Percentiles rank a stretch among this genome's conserved stretches.
Conservation (phyloP, 148 eudicot genomes). For the Agrostemma githago region DNA sequence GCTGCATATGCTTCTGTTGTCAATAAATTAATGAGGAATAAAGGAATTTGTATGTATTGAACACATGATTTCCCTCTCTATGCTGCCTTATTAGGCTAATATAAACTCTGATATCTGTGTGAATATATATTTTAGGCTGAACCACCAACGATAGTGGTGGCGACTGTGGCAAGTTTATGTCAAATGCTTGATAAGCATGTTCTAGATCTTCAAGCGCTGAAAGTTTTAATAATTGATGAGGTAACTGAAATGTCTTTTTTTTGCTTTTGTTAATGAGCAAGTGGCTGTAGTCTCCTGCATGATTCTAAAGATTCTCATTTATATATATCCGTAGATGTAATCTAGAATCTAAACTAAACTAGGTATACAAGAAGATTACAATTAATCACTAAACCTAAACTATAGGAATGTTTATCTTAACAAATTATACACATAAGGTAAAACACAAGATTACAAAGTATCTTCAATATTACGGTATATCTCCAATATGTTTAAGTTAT, state of each 20-base stretch:
- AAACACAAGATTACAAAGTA: too few relatives aligned
- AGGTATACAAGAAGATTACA: too few relatives aligned
- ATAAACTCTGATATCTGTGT: neutral
- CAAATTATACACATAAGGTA: too few relatives aligned
- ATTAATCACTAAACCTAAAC: too few relatives aligned
- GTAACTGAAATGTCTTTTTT: conserved; percentile 28
- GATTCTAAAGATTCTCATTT: neutral
- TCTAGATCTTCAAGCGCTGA: conserved; percentile 59
- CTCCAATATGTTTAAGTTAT: too few relatives aligned
- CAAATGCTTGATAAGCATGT: conserved; percentile 78
- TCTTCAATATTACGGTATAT: too few relatives aligned
- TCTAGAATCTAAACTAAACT: too few relatives aligned
- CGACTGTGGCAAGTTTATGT: conserved; percentile 79
- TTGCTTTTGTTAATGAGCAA: neutral
- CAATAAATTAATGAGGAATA: neutral
- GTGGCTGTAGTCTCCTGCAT: neutral
- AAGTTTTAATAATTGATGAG: conserved; percentile 87
- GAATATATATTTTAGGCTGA: conserved; percentile 53
- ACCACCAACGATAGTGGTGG: conserved; percentile 84
- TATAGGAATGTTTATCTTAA: too few relatives aligned
- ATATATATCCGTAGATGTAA: too few relatives aligned
- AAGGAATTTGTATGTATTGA: neutral
- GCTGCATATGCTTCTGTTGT: conserved; percentile 5
- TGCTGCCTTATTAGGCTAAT: neutral
- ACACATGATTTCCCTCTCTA: neutral